Evolutionary conservation across 495 filamentous ascomycete species (phyloP).

Genomic region (Aspergillus bertholletiae): DNA sequence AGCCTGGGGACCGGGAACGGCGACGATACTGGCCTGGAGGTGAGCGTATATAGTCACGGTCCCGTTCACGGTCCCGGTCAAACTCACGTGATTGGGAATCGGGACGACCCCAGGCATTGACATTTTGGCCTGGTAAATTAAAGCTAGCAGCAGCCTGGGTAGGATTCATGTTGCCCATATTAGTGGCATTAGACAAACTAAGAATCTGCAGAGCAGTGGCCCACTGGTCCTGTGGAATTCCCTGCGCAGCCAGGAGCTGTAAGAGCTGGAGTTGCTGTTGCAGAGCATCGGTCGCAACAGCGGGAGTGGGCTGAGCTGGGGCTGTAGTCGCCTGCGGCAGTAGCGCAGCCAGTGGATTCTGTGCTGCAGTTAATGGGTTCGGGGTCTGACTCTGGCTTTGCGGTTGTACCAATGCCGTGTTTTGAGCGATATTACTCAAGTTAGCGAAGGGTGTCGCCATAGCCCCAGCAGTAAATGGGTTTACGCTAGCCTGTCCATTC

Average conservation of each 20-base stretch:
- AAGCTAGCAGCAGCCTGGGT: constrained; percentile 29
- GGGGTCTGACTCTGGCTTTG: constrained; percentile 42
- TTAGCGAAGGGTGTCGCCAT: constrained; percentile 49
- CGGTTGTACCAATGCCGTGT: constrained; percentile 45
- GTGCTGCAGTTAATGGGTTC: constrained; percentile 36
- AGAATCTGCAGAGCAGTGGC: constrained; percentile 49
- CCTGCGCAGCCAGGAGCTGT: constrained; percentile 55
- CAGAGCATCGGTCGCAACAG: constrained; percentile 37
- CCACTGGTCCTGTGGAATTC: constrained; percentile 61
- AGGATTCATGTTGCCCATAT: constrained; percentile 29
- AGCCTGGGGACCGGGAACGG: constrained; percentile 73
- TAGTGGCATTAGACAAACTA: constrained; percentile 32
- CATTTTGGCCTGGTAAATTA: constrained; percentile 29
- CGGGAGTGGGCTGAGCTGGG: constrained; percentile 27
- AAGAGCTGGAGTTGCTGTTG: constrained; percentile 62
- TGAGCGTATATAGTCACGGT: constrained; percentile 53
- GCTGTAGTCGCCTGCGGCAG: constrained; percentile 35
- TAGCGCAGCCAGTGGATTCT: constrained; percentile 47
- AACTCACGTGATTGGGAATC: constrained; percentile 57
- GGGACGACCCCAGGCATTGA: constrained; percentile 37
- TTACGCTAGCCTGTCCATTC: constrained; percentile 53
- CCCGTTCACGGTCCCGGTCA: constrained; percentile 52
- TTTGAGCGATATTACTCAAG: constrained; percentile 34
- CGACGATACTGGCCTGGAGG: constrained; percentile 60
- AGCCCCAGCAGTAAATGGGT: constrained; percentile 53